These are phyloP conservation scores for Pseudotsuga menziesii DNA, from an alignment of 75 land plant species.

Conservation along the genomic window DNA sequence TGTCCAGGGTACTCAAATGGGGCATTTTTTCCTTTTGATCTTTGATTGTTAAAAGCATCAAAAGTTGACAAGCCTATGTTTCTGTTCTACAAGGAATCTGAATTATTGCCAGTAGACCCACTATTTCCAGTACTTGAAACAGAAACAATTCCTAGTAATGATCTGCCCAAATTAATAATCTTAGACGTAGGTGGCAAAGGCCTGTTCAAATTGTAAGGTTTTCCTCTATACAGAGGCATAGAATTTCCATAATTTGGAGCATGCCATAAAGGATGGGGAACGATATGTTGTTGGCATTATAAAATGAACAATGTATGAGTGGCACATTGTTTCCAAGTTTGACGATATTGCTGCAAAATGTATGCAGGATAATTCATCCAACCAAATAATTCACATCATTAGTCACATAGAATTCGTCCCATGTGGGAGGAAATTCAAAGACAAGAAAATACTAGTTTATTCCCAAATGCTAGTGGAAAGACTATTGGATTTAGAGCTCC, in stretches of 20 bases:
- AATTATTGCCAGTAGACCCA: not conserved
- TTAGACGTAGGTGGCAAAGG: constrained; percentile 41
- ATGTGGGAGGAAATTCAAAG: too few relatives aligned
- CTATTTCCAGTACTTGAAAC: constrained; percentile 6
- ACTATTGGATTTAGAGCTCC: too few relatives aligned
- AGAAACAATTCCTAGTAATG: constrained; percentile 22
- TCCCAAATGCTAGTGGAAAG: not conserved
- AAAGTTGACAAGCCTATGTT: not conserved
- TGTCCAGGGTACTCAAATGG: not conserved
- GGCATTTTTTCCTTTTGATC: constrained; percentile 33
- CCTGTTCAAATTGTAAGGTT: constrained; percentile 58
- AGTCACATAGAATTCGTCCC: too few relatives aligned
- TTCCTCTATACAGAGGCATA: constrained; percentile 34
- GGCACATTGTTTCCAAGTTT: constrained; percentile 70
- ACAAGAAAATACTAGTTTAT: not conserved
- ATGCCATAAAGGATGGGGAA: constrained; percentile 58
- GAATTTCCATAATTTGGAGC: constrained; percentile 35
- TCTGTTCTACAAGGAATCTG: not conserved
- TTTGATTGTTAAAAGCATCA: constrained; percentile 8
- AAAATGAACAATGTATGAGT: constrained; percentile 70
- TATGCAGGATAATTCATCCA: constrained; percentile 9
- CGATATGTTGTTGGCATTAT: constrained; percentile 59
- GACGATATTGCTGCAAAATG: constrained; percentile 33
- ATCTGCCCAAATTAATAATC: constrained; percentile 20
- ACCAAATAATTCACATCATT: not conserved